Evolutionary conservation across 768 basidiomycete species (phyloP).

Genomic region (Cystobasidium onofrii): DNA sequence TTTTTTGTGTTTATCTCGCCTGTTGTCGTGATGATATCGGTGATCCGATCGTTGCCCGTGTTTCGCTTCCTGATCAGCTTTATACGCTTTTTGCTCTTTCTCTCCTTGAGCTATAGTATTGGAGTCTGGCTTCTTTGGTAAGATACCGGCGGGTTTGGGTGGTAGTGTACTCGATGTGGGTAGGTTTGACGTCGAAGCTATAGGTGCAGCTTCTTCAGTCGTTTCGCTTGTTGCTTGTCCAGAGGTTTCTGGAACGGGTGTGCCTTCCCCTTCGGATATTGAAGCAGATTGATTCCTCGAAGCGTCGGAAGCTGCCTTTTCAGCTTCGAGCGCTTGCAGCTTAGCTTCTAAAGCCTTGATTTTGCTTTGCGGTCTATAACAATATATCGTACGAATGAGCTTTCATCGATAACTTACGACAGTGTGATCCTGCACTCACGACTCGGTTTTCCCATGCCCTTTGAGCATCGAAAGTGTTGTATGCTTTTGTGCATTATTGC

Average conservation of each 20-base stretch:
- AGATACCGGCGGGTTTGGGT: background rate
- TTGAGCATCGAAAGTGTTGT: conserved; percentile 86
- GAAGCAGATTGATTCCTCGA: background rate
- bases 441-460: conserved; percentile 53
- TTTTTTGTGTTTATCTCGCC: background rate
- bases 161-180: background rate
- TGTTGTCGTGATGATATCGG: background rate
- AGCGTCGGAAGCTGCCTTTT: background rate
- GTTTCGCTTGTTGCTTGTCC: background rate
- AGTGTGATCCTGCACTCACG: conserved; percentile 48
- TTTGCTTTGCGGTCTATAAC: conserved; percentile 65
- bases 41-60: background rate
- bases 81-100: conserved; percentile 12
- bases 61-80: background rate
- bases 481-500: conserved; percentile 57
- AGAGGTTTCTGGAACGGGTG: background rate
- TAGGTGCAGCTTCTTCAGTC: background rate
- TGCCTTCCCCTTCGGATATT: background rate
- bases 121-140: background rate
- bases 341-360: conserved; percentile 97
- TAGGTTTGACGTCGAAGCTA: background rate
- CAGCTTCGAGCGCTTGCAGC: conserved; percentile 46
- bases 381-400: background rate
- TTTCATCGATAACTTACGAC: background rate
- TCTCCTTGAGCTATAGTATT: conserved; percentile 6